Base-by-base conservation (phyloP, 768 basidiomycete species). In the Leucocoprinus sp. region DNA sequence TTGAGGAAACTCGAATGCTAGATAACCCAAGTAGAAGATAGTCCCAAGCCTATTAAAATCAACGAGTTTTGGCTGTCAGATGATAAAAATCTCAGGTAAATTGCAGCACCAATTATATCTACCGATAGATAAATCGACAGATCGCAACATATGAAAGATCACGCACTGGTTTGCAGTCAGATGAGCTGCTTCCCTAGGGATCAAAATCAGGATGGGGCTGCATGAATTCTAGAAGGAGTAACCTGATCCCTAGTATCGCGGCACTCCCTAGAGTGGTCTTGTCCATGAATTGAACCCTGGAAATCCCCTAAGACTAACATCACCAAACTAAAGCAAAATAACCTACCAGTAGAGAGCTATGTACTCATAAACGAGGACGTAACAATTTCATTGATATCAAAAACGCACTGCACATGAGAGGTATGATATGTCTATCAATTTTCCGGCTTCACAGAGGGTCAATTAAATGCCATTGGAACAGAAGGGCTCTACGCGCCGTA, bases 271-370 rank as follows among this genome's bases (percentile, higher is more conserved):
- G 64, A 0, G 83, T 86, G 0, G 77, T 80, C 62, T 84, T 84
- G 51, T 85, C 84, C 79, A 84, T 84, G 49, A 79, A 84, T 56
- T 85, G 82, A n/a, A 86, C 71, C 74, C 83, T 79, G n/a, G 2
- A 26, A 15, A 4, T 41, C 12, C 8, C 24, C 12, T 22, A 12
- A 37, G 12, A 37, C 12, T 19, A 42, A 22, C 8, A 35, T 34
- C 6, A 29, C 24, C 21, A 26, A 21, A 31, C 24, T 43, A 3
- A 23, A 15, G 21, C 12, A 28, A 7, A 22, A 14, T 3, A 6
- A 18, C 64, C 26, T 54, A 80, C 76, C 70, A 78, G 52, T 79
- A 82, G 27, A 80, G 69, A 21, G 66, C 80, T 80, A 2, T 12
- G 31, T 31, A 11, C n/a, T 14, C 8, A 31, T 14, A 7, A 14